Percentiles rank a stretch among this genome's conserved stretches.
These are phyloP conservation scores for Hypoxylon cercidicola DNA, from an alignment of 495 filamentous ascomycete genomes.

Conservation along the genomic window DNA sequence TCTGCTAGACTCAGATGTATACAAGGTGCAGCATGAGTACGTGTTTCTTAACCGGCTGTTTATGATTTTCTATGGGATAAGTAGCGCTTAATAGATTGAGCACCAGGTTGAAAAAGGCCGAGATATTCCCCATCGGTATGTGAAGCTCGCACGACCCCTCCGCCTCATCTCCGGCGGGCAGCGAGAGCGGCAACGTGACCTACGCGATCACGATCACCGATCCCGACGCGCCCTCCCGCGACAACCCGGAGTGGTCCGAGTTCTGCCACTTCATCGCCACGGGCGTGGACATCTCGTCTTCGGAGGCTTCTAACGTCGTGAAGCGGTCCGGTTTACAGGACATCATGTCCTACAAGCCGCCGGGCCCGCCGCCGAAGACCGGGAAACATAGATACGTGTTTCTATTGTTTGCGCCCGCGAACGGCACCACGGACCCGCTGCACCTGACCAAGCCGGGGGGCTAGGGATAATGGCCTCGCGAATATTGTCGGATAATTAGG, in stretches of 20 bases:
- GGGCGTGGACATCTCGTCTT: conserved; percentile 27
- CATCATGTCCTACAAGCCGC: conserved; percentile 67
- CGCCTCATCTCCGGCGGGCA: conserved; percentile 4
- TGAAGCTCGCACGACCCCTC: neutral
- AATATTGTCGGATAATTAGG: no score
- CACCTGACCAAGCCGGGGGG: conserved; percentile 64
- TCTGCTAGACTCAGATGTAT: conserved; percentile 13
- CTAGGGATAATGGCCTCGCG: no score
- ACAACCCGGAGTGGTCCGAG: conserved; percentile 73
- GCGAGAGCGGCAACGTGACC: conserved; percentile 11
- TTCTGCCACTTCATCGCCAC: conserved; percentile 78
- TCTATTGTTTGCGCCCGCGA: conserved; percentile 60
- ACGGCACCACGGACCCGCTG: conserved; percentile 50
- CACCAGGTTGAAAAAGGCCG: conserved; percentile 64
- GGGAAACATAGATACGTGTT: conserved; percentile 78
- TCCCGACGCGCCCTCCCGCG: conserved; percentile 73
- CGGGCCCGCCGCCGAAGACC: conserved; percentile 70
- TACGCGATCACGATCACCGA: conserved; percentile 68
- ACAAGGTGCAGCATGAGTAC: conserved; percentile 32
- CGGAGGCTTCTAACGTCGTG: conserved; percentile 25
- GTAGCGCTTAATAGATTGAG: conserved; percentile 1
- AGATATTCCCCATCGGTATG: conserved; percentile 68
- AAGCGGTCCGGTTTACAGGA: conserved; percentile 49
- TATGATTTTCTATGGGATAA: neutral
- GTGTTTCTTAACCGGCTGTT: neutral